A percentile compares a stretch with the other conserved stretches of the same genome.
Evolutionary conservation across 163 green algal species (phyloP).

Genomic region (Picocystis sp.): DNA sequence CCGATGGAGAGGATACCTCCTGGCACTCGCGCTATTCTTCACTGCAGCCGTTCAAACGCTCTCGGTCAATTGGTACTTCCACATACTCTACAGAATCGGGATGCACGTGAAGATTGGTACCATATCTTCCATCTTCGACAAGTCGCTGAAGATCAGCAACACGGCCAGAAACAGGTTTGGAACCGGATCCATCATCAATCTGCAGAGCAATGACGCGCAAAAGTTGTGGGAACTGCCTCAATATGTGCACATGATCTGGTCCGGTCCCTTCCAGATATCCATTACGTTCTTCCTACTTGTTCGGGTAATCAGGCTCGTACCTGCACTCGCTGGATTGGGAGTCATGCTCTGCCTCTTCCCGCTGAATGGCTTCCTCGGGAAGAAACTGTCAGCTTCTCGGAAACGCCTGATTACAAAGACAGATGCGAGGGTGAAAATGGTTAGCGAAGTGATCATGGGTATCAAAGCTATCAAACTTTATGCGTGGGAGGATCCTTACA

Average conservation of each 20-base stretch:
- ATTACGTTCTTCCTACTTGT: constrained; percentile 14
- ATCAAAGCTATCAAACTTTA: constrained; percentile 97
- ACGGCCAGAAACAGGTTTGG: constrained; percentile 27
- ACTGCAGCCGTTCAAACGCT: constrained; percentile 38
- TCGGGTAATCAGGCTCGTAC: constrained; percentile 25
- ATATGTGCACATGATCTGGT: constrained; percentile 78
- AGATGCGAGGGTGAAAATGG: constrained; percentile 71
- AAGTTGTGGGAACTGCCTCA: constrained; percentile 63
- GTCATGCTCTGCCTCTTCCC: constrained; percentile 61
- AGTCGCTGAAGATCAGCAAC: constrained; percentile 41
- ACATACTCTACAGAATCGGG: constrained; percentile 47
- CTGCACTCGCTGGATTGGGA: constrained; percentile 45
- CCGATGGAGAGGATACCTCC: neutral
- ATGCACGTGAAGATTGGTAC: constrained; percentile 31
- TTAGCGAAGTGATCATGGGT: constrained; percentile 49
- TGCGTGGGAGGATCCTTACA: constrained; percentile 77
- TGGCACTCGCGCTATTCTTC: constrained; percentile 34
- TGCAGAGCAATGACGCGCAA: constrained; percentile 69
- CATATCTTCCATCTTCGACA: constrained; percentile 44
- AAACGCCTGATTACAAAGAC: constrained; percentile 47
- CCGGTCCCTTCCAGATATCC: constrained; percentile 51
- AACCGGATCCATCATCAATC: constrained; percentile 56
- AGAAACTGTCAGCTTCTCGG: constrained; percentile 31
- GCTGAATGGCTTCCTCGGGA: constrained; percentile 39
- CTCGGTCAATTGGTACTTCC: constrained; percentile 66